phyloP scores from a whole-genome alignment of 2,329 filamentous ascomycete genomes.

The Cyanodermella asteris region DNA sequence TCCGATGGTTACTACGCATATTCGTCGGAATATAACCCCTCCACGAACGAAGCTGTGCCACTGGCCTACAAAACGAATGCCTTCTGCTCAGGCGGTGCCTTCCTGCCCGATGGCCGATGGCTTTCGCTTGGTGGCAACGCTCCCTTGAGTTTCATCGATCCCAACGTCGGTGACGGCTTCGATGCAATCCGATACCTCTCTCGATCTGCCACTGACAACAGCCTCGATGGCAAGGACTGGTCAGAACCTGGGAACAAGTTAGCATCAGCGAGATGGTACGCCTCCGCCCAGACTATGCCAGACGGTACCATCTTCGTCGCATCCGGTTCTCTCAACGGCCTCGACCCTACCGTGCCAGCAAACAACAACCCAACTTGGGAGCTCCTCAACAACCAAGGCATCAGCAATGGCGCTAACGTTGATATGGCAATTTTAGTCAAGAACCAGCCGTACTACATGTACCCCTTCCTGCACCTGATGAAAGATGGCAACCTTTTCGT shows the following conservation, averaged over 20 bases:
- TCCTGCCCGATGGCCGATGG: conserved; percentile 34
- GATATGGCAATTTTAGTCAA: conserved; percentile 31
- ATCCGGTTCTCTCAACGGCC: conserved; percentile 36
- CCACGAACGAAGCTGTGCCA: conserved; percentile 22
- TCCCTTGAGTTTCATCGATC: conserved; percentile 31
- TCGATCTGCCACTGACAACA: conserved; percentile 21
- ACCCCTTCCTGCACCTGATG: conserved; percentile 38
- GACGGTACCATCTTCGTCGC: conserved; percentile 37
- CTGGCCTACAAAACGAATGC: conserved; percentile 35
- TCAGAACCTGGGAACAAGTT: conserved; percentile 33
- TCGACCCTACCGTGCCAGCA: conserved; percentile 28
- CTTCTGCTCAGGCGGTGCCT: conserved; percentile 38
- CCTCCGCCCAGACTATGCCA: conserved; percentile 34
- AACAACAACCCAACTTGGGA: conserved; percentile 46
- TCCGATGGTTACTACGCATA: conserved; percentile 34
- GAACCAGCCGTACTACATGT: conserved; percentile 43
- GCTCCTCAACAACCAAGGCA: conserved; percentile 28
- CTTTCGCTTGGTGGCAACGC: conserved; percentile 36
- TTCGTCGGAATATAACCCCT: conserved; percentile 36
- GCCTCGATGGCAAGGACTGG: conserved; percentile 29
- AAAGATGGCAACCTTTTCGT: conserved; percentile 34
- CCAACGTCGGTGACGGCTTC: conserved; percentile 37
- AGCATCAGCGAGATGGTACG: conserved; percentile 36
- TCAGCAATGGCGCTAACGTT: conserved; percentile 24
- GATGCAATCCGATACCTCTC: conserved; percentile 32